Conservation (phyloP, 139 green algal species). For the Marvania coccoides region DNA sequence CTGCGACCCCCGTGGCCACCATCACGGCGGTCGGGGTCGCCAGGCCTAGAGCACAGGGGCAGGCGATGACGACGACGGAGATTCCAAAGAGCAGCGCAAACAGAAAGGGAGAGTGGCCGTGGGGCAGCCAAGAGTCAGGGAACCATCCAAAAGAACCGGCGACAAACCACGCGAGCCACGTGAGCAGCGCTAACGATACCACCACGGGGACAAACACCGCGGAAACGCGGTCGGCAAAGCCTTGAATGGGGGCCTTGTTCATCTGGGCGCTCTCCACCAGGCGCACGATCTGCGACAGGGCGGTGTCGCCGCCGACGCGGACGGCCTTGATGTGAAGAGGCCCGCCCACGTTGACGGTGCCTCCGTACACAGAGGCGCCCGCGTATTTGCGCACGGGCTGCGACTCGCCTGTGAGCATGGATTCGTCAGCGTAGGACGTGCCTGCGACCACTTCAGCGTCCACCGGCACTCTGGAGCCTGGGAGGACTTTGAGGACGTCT, state of each 20-base stretch:
- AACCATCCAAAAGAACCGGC: conserved; percentile 37
- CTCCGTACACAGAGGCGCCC: conserved; percentile 72
- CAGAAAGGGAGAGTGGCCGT: conserved; percentile 73
- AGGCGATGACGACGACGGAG: conserved; percentile 94
- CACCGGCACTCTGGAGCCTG: conserved; percentile 70
- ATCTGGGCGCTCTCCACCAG: conserved; percentile 93
- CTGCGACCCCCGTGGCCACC: conserved; percentile 87
- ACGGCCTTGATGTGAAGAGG: conserved; percentile 54
- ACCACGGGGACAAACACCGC: conserved; percentile 87
- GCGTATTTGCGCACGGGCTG: conserved; percentile 61
- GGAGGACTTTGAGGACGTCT: conserved; percentile 86
- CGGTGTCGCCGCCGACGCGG: conserved; percentile 71
- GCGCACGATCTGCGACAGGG: conserved; percentile 85
- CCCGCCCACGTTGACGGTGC: conserved; percentile 82
- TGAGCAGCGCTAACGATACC: conserved; percentile 64
- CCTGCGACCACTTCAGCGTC: conserved; percentile 81
- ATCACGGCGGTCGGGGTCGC: conserved; percentile 98
- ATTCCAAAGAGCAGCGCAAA: conserved; percentile 94
- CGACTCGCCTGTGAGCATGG: conserved; percentile 94
- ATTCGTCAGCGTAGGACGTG: conserved; percentile 83
- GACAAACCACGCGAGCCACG: conserved; percentile 71
- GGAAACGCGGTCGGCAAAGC: conserved; percentile 76
- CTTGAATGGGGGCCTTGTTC: conserved; percentile 93
- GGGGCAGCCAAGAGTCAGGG: conserved; percentile 65
- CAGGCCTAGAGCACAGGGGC: conserved; percentile 92